Evolutionary conservation across 192 early-diverging fungal species (phyloP).

Genomic region (Chytriomyces sp.): DNA sequence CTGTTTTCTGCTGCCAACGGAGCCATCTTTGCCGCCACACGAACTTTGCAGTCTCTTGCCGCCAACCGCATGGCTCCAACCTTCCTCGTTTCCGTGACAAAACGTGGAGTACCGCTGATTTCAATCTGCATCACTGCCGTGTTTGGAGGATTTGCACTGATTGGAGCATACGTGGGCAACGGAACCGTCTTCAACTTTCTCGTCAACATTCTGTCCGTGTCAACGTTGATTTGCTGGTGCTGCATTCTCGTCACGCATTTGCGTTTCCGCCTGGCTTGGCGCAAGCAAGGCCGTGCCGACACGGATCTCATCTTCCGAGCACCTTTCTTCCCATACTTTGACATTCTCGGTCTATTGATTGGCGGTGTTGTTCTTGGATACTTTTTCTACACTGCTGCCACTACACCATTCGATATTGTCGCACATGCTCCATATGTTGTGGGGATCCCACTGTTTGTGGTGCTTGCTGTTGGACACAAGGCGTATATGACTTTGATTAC

Average conservation of each 20-base stretch:
- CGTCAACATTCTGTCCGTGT: constrained; percentile 39
- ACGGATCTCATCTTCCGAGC: constrained; percentile 29
- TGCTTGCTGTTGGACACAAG: constrained; percentile 4
- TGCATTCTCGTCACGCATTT: constrained; percentile 50
- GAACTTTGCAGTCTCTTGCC: constrained; percentile 68
- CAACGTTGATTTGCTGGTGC: constrained; percentile 47
- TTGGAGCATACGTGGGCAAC: constrained; percentile 59
- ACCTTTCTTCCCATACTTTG: constrained; percentile 34
- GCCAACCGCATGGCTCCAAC: constrained; percentile 68
- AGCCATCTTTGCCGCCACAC: constrained; percentile 70
- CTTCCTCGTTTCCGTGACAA: constrained; percentile 51
- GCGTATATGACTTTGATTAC: not conserved
- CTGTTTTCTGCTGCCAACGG: constrained; percentile 78
- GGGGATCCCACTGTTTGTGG: constrained; percentile 14
- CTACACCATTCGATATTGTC: constrained; percentile 8
- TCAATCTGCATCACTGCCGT: constrained; percentile 58
- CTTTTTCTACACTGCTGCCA: constrained; percentile 28
- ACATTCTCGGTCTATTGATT: constrained; percentile 21
- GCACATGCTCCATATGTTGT: constrained; percentile 12
- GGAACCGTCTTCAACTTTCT: constrained; percentile 54
- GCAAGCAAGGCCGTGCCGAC: constrained; percentile 21
- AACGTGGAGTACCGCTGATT: constrained; percentile 66
- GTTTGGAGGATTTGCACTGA: constrained; percentile 66
- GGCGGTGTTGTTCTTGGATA: constrained; percentile 28
- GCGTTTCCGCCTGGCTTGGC: constrained; percentile 47